Evolutionary conservation across 768 basidiomycete species (phyloP).

Genomic region (Naganishia kalamii): DNA sequence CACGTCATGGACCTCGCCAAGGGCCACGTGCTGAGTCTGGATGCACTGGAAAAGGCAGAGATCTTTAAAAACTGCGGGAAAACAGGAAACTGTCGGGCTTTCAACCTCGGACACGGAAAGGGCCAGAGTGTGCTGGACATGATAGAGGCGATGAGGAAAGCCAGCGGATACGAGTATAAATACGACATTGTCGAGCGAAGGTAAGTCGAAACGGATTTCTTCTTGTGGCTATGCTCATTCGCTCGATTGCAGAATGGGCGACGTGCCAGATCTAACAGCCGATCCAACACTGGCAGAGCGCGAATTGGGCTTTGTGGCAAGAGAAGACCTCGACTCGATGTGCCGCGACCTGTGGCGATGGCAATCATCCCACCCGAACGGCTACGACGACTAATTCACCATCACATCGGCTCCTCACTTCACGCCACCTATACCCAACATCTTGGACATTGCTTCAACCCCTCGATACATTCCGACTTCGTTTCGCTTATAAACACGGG

Average conservation of each 20-base stretch:
- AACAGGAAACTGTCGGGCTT: slow-evolving; percentile 70
- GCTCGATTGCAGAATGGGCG: slow-evolving; percentile 60
- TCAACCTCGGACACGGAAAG: slow-evolving; percentile 90
- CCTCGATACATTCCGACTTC: neutral
- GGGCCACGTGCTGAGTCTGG: slow-evolving; percentile 84
- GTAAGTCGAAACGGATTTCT: slow-evolving; percentile 51
- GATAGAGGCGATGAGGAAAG: slow-evolving; percentile 85
- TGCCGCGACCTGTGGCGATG: slow-evolving; percentile 97
- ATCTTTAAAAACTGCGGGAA: slow-evolving; percentile 56
- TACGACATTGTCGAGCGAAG: slow-evolving; percentile 84
- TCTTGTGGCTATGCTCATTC: slow-evolving; percentile 17
- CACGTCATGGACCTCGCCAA: slow-evolving; percentile 84
- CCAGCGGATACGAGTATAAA: slow-evolving; percentile 79
- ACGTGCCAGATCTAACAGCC: slow-evolving; percentile 93
- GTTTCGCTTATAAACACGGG: neutral
- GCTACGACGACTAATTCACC: slow-evolving; percentile 49
- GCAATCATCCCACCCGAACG: slow-evolving; percentile 85
- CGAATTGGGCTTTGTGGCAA: slow-evolving; percentile 87
- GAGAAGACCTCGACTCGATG: slow-evolving; percentile 77
- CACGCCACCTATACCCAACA: neutral
- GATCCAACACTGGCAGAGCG: slow-evolving; percentile 83
- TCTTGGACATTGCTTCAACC: neutral
- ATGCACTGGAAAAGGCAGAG: slow-evolving; percentile 57
- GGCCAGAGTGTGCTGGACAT: slow-evolving; percentile 92
- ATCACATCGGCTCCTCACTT: neutral